A percentile compares a stretch with the other conserved stretches of the same genome.
These are phyloP conservation scores for Luvunga scandens DNA, from an alignment of 345 rosid genomes.

Conservation along the genomic window DNA sequence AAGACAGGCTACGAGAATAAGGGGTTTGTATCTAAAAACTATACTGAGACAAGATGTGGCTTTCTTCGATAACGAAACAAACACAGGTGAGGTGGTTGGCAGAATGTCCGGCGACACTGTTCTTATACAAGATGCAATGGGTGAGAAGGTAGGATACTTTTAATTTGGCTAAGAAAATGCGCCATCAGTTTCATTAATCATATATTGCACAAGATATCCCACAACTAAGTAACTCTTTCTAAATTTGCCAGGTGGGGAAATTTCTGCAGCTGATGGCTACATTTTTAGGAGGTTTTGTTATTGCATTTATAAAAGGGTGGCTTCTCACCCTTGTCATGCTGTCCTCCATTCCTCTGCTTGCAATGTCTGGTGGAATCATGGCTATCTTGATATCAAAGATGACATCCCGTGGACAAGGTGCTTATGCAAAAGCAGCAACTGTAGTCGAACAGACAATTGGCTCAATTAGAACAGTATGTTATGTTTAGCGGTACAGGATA, in stretches of 20 bases:
- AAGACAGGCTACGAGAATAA: constrained; percentile 73
- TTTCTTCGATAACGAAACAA: constrained; percentile 79
- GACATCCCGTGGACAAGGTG: constrained; percentile 63
- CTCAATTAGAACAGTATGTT: constrained; percentile 75
- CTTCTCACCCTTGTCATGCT: constrained; percentile 78
- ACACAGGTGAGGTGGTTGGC: constrained; percentile 86
- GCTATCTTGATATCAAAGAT: constrained; percentile 52
- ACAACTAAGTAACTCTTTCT: background rate
- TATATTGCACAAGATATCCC: background rate
- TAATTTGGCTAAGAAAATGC: background rate
- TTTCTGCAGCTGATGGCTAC: constrained; percentile 67
- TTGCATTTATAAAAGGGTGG: constrained; percentile 85
- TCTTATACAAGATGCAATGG: constrained; percentile 94
- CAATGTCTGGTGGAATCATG: constrained; percentile 53
- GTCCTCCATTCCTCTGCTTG: constrained; percentile 65
- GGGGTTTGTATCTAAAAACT: constrained; percentile 66
- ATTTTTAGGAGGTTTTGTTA: constrained; percentile 70
- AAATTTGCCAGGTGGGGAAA: constrained; percentile 70
- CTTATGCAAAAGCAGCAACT: constrained; percentile 71
- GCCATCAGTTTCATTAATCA: background rate
- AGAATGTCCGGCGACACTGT: constrained; percentile 98
- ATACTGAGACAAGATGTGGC: constrained; percentile 78
- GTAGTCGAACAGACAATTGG: constrained; percentile 79
- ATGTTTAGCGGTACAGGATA: background rate
- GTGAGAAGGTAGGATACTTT: constrained; percentile 65